Percentiles rank a stretch among this genome's conserved stretches.
These are phyloP conservation scores for Fusarium avenaceum DNA, from an alignment of 2,329 filamentous ascomycete species.

Conservation along the genomic window DNA sequence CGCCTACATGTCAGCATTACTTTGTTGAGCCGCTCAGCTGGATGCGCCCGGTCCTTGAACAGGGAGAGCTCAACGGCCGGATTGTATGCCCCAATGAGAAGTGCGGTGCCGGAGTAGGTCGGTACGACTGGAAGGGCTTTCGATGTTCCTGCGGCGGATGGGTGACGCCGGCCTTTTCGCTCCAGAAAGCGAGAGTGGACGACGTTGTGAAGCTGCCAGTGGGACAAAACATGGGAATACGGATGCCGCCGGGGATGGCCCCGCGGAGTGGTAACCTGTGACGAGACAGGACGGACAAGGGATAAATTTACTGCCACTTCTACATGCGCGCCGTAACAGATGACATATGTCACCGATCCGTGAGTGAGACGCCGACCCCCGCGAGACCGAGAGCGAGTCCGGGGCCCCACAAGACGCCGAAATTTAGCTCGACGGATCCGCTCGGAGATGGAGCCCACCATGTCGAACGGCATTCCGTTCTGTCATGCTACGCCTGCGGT, in stretches of 20 bases:
- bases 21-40: conserved; percentile 94
- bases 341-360: conserved; percentile 15
- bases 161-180: conserved; percentile 90
- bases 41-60: conserved; percentile 89
- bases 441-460: conserved; percentile 6
- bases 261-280: conserved; percentile 54
- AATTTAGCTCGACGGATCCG: conserved; percentile 9
- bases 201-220: conserved; percentile 60
- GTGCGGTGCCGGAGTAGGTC: conserved; percentile 86
- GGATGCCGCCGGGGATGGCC: conserved; percentile 65
- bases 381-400: conserved; percentile 20
- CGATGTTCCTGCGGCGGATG: conserved; percentile 91
- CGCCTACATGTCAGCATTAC: conserved; percentile 78
- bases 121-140: conserved; percentile 97
- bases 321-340: background rate
- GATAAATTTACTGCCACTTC: background rate
- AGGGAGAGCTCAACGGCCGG: conserved; percentile 85
- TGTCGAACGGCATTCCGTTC: conserved; percentile 11
- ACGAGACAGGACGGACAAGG: conserved; percentile 16
- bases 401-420: conserved; percentile 11
- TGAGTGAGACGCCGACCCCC: conserved; percentile 18
- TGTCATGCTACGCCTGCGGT: conserved; percentile 5
- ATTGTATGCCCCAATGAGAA: conserved; percentile 83
- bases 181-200: conserved; percentile 86
- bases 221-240: conserved; percentile 61